Conservation (phyloP, 306 rosid species). For the Sindora glabra region DNA sequence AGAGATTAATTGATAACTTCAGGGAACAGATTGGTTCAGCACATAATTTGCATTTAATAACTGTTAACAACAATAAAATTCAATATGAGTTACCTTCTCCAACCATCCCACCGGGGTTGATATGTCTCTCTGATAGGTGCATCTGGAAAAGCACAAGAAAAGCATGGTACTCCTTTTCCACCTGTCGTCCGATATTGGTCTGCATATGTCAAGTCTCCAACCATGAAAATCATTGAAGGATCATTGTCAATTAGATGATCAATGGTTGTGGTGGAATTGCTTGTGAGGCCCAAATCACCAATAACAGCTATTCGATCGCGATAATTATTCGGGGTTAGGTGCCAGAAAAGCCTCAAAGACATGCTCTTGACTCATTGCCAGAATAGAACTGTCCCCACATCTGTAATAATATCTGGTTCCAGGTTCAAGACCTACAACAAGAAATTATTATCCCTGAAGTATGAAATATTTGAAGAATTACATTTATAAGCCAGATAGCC, state of each 20-base stretch:
- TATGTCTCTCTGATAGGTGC: slow-evolving; percentile 85
- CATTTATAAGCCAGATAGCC: background rate
- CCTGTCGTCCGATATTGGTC: slow-evolving; percentile 70
- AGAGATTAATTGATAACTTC: no score
- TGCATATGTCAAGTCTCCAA: slow-evolving; percentile 73
- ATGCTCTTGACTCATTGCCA: slow-evolving; percentile 67
- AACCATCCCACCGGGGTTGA: slow-evolving; percentile 95
- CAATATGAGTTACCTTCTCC: slow-evolving; percentile 68
- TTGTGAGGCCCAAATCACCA: slow-evolving; percentile 86
- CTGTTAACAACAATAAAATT: background rate
- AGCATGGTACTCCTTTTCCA: slow-evolving; percentile 72
- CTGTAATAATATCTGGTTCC: slow-evolving; percentile 64
- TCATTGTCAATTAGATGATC: slow-evolving; percentile 57
- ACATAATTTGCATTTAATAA: no score
- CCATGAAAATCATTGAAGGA: slow-evolving; percentile 69
- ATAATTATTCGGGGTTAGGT: slow-evolving; percentile 61
- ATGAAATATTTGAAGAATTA: slow-evolving; percentile 2
- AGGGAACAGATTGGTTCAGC: no score
- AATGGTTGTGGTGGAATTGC: slow-evolving; percentile 76
- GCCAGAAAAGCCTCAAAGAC: slow-evolving; percentile 49
- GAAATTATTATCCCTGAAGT: no score
- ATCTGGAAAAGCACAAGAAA: slow-evolving; percentile 60
- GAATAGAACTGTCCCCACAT: slow-evolving; percentile 77
- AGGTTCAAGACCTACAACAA: slow-evolving; percentile 66
- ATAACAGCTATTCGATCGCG: slow-evolving; percentile 77